Evolutionary conservation across 768 basidiomycete species (phyloP), one percentile per base, ranked within the genome.

Genomic region (Termitomyces heimii): DNA sequence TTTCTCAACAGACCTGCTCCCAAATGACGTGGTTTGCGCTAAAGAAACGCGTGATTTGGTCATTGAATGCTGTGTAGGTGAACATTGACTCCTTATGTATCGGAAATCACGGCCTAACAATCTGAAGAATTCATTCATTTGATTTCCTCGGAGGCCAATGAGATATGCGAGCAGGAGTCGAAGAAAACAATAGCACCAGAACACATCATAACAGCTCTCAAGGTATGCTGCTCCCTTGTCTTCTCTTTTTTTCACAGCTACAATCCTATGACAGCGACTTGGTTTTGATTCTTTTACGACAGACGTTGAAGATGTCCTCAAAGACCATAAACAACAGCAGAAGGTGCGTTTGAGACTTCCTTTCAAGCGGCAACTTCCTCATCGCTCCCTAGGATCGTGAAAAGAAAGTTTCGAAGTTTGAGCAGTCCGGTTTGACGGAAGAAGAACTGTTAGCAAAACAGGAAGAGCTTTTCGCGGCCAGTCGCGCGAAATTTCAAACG

Each of bases 131-230:
- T 98, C 71, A 95, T 99, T 60, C 93, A 98, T 70, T 75, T 98
- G 71, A 89, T 99, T 69, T 96, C 97, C 18, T 93, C 94, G 9
- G 94, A 98, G 69, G 93, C 97, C 53, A 98, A 98, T 70, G 93
- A 98, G 63, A 92, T 98, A 60, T 99, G 97, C 67, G 97, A 98
- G 68, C 88, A 93, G 69, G 94, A 96, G 68, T 92, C 93, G 26
- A 98, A 97, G 78, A 99, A 99, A 77, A 99, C 97, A 1, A 98
- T 99, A 65, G 90, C 94, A 5, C 97, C 97, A 1, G 97, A 99
- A 65, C 97, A 99, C 68, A 94, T 98, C 44, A 88, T 98, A 31
- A 76, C 81, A 24, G 97, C 97, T 5, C 77, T 99, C 55, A 93
- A 93, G 77, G 95, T 91, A 56, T 52, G 79, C 71, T 22, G 31